Evolutionary conservation across 1,284 basidiomycete species (phyloP).

Genomic region (Austropuccinia psidii): DNA sequence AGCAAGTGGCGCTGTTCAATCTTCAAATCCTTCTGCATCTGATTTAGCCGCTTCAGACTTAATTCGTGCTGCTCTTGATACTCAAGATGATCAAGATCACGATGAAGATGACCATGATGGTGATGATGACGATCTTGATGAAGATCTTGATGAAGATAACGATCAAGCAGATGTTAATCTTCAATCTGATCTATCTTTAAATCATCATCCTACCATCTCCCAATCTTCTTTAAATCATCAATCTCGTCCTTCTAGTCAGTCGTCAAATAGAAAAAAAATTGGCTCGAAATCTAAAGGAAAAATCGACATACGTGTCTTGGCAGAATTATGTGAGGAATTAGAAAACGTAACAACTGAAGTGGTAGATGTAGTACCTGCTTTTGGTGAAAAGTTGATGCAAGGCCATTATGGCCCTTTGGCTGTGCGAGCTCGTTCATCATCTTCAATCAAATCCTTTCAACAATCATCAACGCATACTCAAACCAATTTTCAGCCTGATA

Average conservation of each 20-base stretch:
- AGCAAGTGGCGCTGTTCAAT: background rate
- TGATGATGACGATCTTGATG: background rate
- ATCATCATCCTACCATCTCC: background rate
- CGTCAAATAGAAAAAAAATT: too few species aligned
- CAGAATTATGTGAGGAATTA: conserved; percentile 34
- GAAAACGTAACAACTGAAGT: conserved; percentile 31
- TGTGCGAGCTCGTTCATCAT: background rate
- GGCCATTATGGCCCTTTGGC: conserved; percentile 33
- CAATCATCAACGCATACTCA: background rate
- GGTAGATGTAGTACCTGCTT: conserved; percentile 31
- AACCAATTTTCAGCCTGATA: background rate
- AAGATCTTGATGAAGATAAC: background rate
- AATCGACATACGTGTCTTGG: background rate
- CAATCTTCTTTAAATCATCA: background rate
- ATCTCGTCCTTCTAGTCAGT: background rate
- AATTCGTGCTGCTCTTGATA: background rate
- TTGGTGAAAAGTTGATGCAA: conserved; percentile 32
- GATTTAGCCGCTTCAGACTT: background rate
- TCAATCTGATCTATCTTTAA: background rate
- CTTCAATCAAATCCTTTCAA: background rate
- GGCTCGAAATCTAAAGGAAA: background rate
- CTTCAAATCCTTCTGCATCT: background rate
- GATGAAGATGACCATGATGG: background rate
- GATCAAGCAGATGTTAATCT: background rate
- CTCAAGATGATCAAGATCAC: background rate